phyloP scores from a whole-genome alignment of 1,284 basidiomycete genomes.

The Trichosporon sp. region DNA sequence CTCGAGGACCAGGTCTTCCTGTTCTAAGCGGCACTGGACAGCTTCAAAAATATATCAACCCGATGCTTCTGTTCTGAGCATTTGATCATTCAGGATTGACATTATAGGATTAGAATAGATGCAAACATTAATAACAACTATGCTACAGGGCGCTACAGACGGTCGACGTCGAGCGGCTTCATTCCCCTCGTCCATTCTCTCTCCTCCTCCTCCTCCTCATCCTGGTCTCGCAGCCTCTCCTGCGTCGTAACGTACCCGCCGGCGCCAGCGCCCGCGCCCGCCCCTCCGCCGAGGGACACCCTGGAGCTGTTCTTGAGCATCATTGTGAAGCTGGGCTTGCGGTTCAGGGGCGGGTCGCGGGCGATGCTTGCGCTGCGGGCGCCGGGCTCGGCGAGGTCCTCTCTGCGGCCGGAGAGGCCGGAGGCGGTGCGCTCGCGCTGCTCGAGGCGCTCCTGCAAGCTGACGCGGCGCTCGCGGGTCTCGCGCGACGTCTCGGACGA shows the following conservation, averaged over 20 bases:
- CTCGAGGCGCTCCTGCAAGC: not conserved
- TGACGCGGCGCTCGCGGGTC: not conserved
- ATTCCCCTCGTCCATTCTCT: not conserved
- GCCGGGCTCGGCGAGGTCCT: not conserved
- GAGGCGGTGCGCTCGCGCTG: no score
- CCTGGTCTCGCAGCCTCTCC: not conserved
- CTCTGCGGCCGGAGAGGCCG: not conserved
- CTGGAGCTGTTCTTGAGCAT: not conserved
- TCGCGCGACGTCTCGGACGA: not conserved
- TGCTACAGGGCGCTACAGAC: not conserved
- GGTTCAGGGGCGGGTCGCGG: not conserved
- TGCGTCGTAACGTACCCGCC: not conserved
- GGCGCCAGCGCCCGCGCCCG: no score
- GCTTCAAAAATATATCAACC: not conserved
- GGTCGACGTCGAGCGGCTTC: not conserved
- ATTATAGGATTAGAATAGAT: not conserved
- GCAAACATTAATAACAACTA: not conserved
- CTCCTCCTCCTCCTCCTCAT: not conserved
- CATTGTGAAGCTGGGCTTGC: not conserved
- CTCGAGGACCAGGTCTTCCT: slow-evolving; percentile 74
- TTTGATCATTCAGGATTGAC: not conserved
- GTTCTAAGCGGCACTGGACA: slow-evolving; percentile 32
- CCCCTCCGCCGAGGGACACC: not conserved
- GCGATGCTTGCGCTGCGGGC: not conserved
- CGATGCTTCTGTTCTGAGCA: not conserved